Evolutionary conservation across 2,329 filamentous ascomycete genomes (phyloP).

Genomic region (Penicillium sp.): DNA sequence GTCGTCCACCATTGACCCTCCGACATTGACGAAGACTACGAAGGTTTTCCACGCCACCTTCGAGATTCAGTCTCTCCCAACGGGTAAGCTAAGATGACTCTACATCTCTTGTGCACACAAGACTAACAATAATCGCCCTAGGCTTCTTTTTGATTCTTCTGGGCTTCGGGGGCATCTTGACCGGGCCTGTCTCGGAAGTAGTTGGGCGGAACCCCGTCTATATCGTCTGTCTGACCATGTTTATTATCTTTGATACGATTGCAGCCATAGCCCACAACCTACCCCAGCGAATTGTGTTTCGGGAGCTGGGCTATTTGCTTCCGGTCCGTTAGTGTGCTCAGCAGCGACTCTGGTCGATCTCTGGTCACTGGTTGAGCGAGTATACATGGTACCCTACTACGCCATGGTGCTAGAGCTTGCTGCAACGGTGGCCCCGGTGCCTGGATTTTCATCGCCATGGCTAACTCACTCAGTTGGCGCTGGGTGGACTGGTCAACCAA

Average conservation of each 20-base stretch:
- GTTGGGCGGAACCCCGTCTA: slow-evolving; percentile 18
- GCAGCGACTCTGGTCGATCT: slow-evolving; percentile 17
- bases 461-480: slow-evolving; percentile 49
- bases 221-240: slow-evolving; percentile 34
- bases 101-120: neutral
- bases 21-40: slow-evolving; percentile 50
- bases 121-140: neutral
- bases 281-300: slow-evolving; percentile 55
- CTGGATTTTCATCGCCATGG: slow-evolving; percentile 53
- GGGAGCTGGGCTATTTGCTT: slow-evolving; percentile 30
- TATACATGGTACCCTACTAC: slow-evolving; percentile 18
- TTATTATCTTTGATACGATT: slow-evolving; percentile 58
- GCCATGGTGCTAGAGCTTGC: slow-evolving; percentile 49
- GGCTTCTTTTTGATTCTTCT: slow-evolving; percentile 13
- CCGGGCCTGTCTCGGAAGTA: slow-evolving; percentile 16
- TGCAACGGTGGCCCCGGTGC: slow-evolving; percentile 48
- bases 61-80: slow-evolving; percentile 49
- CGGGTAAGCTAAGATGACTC: slow-evolving; percentile 51
- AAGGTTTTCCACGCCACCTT: slow-evolving; percentile 22
- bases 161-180: slow-evolving; percentile 12
- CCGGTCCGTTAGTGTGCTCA: slow-evolving; percentile 15
- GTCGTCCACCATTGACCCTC: slow-evolving; percentile 57
- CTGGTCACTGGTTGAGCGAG: slow-evolving; percentile 18
- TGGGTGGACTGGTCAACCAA: slow-evolving; percentile 56
- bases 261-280: slow-evolving; percentile 56